phyloP scores from a whole-genome alignment of 2,329 filamentous ascomycete genomes.

The Sclerotinia glacialis region DNA sequence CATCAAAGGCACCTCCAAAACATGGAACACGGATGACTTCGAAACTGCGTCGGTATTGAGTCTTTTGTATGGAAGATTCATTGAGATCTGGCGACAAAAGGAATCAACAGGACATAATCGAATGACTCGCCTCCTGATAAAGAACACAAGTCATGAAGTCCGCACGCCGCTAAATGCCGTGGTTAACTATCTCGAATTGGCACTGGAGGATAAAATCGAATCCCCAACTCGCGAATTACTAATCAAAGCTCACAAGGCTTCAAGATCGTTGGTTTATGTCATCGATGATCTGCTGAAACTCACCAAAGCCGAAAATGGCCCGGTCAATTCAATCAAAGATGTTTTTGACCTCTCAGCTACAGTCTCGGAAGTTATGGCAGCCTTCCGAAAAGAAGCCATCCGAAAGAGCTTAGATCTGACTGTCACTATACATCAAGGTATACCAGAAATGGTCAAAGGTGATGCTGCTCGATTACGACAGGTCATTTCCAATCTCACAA shows the following conservation, averaged over 20 bases:
- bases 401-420: conserved; percentile 34
- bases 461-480: conserved; percentile 30
- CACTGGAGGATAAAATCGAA: conserved; percentile 75
- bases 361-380: conserved; percentile 70
- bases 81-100: conserved; percentile 90
- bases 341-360: conserved; percentile 69
- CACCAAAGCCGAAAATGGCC: conserved; percentile 83
- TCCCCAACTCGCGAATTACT: conserved; percentile 81
- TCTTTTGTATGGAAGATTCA: conserved; percentile 80
- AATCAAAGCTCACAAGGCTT: conserved; percentile 80
- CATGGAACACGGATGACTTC: conserved; percentile 84
- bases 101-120: conserved; percentile 81
- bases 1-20: conserved; percentile 70
- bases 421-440: conserved; percentile 26
- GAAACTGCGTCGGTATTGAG: conserved; percentile 87
- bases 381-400: conserved; percentile 70
- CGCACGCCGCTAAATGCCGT: conserved; percentile 89
- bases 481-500: conserved; percentile 30
- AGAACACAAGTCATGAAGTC: conserved; percentile 64
- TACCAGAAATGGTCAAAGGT: conserved; percentile 28
- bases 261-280: conserved; percentile 88
- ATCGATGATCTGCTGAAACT: conserved; percentile 89
- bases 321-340: conserved; percentile 75
- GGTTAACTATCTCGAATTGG: conserved; percentile 92
- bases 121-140: conserved; percentile 64